Conservation (phyloP, 495 filamentous ascomycete species). For the Tetracladium setigerum region DNA sequence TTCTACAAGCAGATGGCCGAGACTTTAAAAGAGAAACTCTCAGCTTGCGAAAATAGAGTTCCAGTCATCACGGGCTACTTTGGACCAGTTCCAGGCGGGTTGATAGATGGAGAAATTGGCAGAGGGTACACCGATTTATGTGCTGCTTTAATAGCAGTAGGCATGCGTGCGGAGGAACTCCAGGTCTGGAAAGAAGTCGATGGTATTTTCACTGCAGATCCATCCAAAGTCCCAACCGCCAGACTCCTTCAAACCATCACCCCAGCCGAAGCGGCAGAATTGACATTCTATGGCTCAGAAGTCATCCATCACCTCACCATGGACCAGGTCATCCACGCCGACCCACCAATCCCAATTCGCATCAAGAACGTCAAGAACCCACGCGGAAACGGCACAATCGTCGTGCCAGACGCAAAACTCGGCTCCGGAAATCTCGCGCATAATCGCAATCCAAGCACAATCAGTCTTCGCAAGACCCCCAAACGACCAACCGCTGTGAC, state of each 20-base stretch:
- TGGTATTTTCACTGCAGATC: conserved; percentile 85
- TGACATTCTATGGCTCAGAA: conserved; percentile 90
- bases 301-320: conserved; percentile 98
- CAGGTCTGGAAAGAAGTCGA: conserved; percentile 95
- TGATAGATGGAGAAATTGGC: conserved; percentile 69
- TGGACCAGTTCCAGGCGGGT: conserved; percentile 71
- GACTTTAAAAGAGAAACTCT: conserved; percentile 57
- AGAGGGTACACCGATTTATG: conserved; percentile 89
- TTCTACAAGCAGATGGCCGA: conserved; percentile 71
- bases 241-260: conserved; percentile 69
- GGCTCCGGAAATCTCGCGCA: conserved; percentile 25
- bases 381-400: conserved; percentile 75
- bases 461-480: conserved; percentile 37
- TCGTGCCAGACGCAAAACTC: conserved; percentile 52
- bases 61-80: conserved; percentile 85
- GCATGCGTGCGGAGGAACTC: conserved; percentile 66
- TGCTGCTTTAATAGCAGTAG: conserved; percentile 75
- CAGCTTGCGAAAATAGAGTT: conserved; percentile 58
- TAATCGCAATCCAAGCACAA: conserved; percentile 29
- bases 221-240: conserved; percentile 80
- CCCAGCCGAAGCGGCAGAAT: conserved; percentile 79
- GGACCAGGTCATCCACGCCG: conserved; percentile 92
- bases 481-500: conserved; percentile 88
- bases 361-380: conserved; percentile 99
- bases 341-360: conserved; percentile 77